These are phyloP conservation scores for Vaccinium vitisidaea DNA, from an alignment of 148 eudicot species.

Conservation along the genomic window DNA sequence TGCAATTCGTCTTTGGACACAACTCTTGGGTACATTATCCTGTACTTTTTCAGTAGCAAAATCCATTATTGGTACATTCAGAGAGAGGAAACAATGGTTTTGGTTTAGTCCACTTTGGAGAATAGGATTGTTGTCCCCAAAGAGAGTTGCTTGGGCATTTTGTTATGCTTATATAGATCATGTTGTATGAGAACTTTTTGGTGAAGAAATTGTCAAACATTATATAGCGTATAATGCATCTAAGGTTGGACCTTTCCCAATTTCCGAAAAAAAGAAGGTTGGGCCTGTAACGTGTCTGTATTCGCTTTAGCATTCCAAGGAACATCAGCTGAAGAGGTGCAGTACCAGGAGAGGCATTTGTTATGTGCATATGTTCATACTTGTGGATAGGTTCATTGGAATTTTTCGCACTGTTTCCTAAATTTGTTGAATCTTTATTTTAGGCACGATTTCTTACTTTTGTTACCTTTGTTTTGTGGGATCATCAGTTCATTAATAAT, in stretches of 20 bases:
- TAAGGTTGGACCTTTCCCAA: not conserved
- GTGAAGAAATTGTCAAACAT: not conserved
- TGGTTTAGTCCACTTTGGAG: not conserved
- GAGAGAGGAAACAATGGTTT: not conserved
- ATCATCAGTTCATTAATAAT: not conserved
- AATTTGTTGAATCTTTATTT: not conserved
- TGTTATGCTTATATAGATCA: not conserved
- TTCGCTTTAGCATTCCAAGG: not conserved
- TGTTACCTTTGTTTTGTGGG: not conserved
- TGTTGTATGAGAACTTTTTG: not conserved
- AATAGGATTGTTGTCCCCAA: too few species aligned
- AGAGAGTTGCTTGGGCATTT: too few species aligned
- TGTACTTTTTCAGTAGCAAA: not conserved
- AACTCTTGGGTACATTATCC: not conserved
- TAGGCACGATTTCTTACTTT: not conserved
- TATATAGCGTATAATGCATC: not conserved
- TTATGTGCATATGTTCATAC: not conserved
- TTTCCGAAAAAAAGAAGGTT: not conserved
- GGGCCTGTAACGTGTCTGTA: not conserved
- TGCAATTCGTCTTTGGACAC: not conserved
- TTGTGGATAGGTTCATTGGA: not conserved
- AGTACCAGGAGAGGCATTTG: not conserved
- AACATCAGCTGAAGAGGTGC: not conserved
- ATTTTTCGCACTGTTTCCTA: not conserved
- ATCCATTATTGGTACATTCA: not conserved